Evolutionary conservation across 2,329 filamentous ascomycete genomes (phyloP).

Genomic region (Cytospora paraplurivora): DNA sequence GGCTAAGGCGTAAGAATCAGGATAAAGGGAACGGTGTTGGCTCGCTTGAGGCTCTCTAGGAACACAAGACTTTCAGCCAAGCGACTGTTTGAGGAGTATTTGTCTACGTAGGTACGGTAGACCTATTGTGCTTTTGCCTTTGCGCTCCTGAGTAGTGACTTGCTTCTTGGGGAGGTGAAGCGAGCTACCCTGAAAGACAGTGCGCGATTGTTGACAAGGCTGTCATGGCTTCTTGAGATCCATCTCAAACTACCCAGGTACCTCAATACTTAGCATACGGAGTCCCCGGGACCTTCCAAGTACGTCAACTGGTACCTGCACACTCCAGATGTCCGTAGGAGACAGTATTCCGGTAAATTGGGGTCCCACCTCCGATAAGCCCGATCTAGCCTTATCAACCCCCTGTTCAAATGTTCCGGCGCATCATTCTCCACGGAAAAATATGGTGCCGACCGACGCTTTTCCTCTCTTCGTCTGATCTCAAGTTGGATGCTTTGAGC

Average conservation of each 20-base stretch:
- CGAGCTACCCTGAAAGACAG: conserved; percentile 1
- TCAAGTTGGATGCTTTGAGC: conserved; percentile 3
- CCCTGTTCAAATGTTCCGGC: neutral
- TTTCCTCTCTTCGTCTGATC: conserved; percentile 1
- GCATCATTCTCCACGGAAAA: conserved; percentile 1
- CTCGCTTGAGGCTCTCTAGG: neutral
- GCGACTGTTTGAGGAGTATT: neutral
- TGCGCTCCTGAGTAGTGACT: neutral
- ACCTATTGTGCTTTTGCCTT: neutral
- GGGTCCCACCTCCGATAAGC: neutral
- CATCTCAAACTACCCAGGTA: neutral
- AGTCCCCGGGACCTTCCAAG: neutral
- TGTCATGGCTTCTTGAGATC: conserved; percentile 1
- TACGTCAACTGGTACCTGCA: neutral
- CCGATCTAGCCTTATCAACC: neutral
- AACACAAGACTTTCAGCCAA: neutral
- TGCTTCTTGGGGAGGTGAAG: neutral
- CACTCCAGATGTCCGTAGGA: neutral
- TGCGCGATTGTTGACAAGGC: neutral
- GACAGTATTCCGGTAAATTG: neutral
- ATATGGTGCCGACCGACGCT: neutral
- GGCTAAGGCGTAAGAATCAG: neutral
- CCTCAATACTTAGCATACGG: neutral
- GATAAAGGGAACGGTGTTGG: neutral
- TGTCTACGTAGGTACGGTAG: neutral